Evolutionary conservation across 768 basidiomycete species (phyloP), one percentile per base, ranked within the genome.

Genomic region (Fomitopsis pulvina): DNA sequence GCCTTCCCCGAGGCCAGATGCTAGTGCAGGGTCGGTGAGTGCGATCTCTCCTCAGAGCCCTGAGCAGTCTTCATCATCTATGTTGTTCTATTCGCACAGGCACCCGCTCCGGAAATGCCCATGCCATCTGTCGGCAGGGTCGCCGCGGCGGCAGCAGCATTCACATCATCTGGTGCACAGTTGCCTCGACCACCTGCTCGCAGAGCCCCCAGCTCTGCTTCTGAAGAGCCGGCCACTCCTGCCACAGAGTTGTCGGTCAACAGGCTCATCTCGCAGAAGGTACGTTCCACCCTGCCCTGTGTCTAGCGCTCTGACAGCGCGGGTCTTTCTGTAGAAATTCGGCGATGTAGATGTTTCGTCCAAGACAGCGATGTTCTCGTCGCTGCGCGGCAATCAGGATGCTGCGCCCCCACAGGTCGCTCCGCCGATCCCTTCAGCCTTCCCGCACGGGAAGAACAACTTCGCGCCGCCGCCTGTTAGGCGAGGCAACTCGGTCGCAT

Each of bases 301-400:
- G 28, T 40, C 37, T 38, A 25, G 16, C 18, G n/a, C 42, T 3
- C 43, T 21, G 4, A 14, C 38, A 16, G 11, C n/a, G n/a, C n/a
- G n/a, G n/a, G n/a, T 6, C 28, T 18, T 7, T 28, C 20, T 22
- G 26, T 55, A 83, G 82, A 78, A 72, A 76, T 72, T 83, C 47
- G 80, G 79, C n/a, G 72, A 78, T 51, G 68, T 83, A 21, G 77
- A 83, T 62, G 73, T 74, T 34, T 73, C 79, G 0, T 78, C 79
- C 1, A 55, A 68, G 5, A 71, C 71, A 50, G 69, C 67, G 45
- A 71, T 78, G 64, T 66, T 65, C 58, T 62, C 75, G 44, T 71
- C 73, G 3, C 72, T 82, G 10, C 64, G 79, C 30, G 63, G 71
- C 45, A 67, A 70, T 34, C 72, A 72, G 54, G 68, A 68, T 45